phyloP scores from a whole-genome alignment of 208 protist species.

The Acanthamoeba sp. region DNA sequence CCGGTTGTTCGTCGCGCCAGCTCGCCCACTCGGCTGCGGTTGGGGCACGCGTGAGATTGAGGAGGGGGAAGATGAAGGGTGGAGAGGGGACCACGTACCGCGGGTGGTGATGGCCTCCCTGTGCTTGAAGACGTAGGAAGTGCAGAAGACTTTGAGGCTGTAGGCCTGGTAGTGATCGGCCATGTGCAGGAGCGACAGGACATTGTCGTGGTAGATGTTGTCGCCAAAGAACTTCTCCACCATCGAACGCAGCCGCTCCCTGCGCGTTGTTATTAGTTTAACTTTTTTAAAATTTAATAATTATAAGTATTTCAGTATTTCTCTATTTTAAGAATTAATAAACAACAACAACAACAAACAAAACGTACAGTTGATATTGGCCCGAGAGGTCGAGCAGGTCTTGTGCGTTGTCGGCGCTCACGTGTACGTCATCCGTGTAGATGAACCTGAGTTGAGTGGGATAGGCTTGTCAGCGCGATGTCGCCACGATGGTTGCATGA shows the following conservation, averaged over 20 bases:
- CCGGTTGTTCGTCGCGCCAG: not conserved
- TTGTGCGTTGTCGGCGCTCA: not conserved
- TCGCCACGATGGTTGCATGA: too few relatives aligned
- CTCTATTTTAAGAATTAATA: too few relatives aligned
- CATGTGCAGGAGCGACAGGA: not conserved
- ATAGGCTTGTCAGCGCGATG: too few relatives aligned
- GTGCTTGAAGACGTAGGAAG: not conserved
- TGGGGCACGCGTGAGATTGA: too few relatives aligned
- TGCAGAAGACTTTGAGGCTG: not conserved
- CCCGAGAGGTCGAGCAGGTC: conserved; percentile 7
- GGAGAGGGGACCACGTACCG: too few relatives aligned
- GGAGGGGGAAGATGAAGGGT: too few relatives aligned
- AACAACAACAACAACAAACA: too few relatives aligned
- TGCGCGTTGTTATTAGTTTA: too few relatives aligned
- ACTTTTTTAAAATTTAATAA: too few relatives aligned
- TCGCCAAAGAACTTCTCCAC: conserved; percentile 23
- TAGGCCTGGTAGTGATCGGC: conserved; percentile 8
- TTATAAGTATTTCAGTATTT: too few relatives aligned
- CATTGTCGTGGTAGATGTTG: not conserved
- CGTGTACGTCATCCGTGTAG: not conserved
- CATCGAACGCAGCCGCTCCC: not conserved
- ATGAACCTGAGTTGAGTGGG: not conserved
- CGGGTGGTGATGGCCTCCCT: not conserved
- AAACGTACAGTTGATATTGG: conserved; percentile 3
- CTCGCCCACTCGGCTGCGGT: not conserved